Conservation (phyloP, 2,329 filamentous ascomycete genomes). For the Arthrobotrys megalospora region DNA sequence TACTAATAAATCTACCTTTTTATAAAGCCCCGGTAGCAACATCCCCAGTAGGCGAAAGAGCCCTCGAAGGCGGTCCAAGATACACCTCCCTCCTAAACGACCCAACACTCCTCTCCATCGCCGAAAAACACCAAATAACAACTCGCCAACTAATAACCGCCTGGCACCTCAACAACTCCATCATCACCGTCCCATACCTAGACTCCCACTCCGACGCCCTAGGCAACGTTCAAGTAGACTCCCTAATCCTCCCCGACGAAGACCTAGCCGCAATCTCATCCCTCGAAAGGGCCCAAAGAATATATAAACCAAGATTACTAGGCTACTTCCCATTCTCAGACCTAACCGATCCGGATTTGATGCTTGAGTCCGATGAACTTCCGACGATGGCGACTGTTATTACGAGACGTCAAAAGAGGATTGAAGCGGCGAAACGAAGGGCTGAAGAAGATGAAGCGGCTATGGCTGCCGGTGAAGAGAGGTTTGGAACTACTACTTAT, state of each 20-base stretch:
- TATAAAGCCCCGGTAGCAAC: constrained; percentile 22
- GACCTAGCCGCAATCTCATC: constrained; percentile 31
- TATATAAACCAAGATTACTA: constrained; percentile 14
- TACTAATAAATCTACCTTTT: background rate
- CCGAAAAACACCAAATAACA: constrained; percentile 26
- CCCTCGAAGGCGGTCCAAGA: background rate
- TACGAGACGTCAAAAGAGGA: background rate
- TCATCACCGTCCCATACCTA: constrained; percentile 15
- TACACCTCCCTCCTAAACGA: constrained; percentile 11
- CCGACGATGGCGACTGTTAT: background rate
- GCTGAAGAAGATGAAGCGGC: constrained; percentile 1
- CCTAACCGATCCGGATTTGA: constrained; percentile 7
- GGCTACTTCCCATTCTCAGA: constrained; percentile 42
- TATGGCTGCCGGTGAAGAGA: background rate
- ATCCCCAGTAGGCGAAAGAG: background rate
- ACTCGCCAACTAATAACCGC: constrained; percentile 27
- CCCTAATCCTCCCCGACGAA: constrained; percentile 9
- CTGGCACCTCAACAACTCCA: constrained; percentile 37
- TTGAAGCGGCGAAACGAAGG: background rate
- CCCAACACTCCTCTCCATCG: constrained; percentile 34
- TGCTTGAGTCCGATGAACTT: background rate
- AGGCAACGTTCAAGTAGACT: background rate
- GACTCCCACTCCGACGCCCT: background rate
- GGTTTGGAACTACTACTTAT: constrained; percentile 14
- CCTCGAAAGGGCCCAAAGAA: constrained; percentile 14